Base-by-base conservation (phyloP, 1,284 basidiomycete species). In the Heterobasidion occidentale region DNA sequence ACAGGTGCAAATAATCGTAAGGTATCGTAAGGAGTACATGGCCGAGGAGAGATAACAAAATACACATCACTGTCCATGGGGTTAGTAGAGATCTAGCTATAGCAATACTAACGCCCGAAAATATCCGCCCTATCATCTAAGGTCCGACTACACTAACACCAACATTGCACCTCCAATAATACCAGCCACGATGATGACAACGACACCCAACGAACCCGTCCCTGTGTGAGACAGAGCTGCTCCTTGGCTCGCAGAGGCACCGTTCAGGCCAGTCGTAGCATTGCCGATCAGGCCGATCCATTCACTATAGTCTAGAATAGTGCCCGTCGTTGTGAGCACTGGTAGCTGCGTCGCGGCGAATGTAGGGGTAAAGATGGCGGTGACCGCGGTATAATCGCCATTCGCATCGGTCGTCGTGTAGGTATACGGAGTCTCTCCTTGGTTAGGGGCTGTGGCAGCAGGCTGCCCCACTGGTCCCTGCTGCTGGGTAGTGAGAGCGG, bases 401-500 rank as follows among this genome's bases (percentile, higher is more conserved):
- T 66, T 67, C 46, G 82, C 74, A 56, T 85, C 71, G 7, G 84
- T 79, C 0, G 80, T 88, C 12, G 81, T 84, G 63, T 86, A 86
- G 0, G 67, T 67, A 63, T 76, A 88, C 0, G 78, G 77, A 0
- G 80, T 84, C 17, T 76, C 74, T 3, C 75, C 80, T 12, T 74
- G 72, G 19, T 77, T 66, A 1, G 66, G 67, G 7, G 59, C 33
- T 0, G 74, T 76, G 1, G 79, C 46, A 2, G 68, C 71, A 17
- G 85, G 84, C 59, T 77, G 74, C 7, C 77, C 85, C 1, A 86
- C 84, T 3, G 83, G 83, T 0, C 84, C 84, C 62, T 75, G 77
- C 42, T 74, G 71, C 3, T 52, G 61, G 9, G 58, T 54, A 4
- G 63, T 36, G 15, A 54, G 58, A 9, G 67, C 42, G 14, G 70